Percentiles rank a stretch among this genome's conserved stretches.
phyloP scores from a whole-genome alignment of 2,329 filamentous ascomycete genomes.

The Raffaelea deltoideospora region DNA sequence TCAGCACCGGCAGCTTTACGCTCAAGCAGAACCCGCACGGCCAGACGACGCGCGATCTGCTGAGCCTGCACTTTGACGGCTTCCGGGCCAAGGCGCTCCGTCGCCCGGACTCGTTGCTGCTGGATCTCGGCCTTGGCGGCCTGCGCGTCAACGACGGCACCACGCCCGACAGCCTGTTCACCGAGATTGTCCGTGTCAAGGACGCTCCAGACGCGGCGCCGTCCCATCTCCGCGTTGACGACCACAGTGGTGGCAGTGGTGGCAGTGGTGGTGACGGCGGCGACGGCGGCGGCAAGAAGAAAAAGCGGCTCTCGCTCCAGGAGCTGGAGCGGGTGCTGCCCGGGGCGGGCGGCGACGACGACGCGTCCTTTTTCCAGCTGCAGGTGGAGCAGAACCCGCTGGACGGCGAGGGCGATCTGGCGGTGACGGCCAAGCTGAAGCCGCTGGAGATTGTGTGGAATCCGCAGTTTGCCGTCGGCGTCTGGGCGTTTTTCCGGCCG shows the following conservation, averaged over 20 bases:
- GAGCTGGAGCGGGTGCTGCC: slow-evolving; percentile 29
- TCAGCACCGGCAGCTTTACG: slow-evolving; percentile 94
- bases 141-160: slow-evolving; percentile 93
- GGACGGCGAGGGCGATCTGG: slow-evolving; percentile 81
- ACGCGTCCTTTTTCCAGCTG: slow-evolving; percentile 80
- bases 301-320: slow-evolving; percentile 34
- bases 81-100: slow-evolving; percentile 85
- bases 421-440: slow-evolving; percentile 79
- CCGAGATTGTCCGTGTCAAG: slow-evolving; percentile 92
- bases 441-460: slow-evolving; percentile 98
- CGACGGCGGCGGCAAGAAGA: slow-evolving; percentile 19
- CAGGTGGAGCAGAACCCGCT: slow-evolving; percentile 91
- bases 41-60: slow-evolving; percentile 55
- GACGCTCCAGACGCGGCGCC: too few relatives aligned
- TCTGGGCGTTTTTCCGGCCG: slow-evolving; percentile 90
- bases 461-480: slow-evolving; percentile 77
- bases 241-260: too few relatives aligned
- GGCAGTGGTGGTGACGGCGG: too few relatives aligned
- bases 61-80: slow-evolving; percentile 85
- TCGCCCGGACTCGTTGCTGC: slow-evolving; percentile 77
- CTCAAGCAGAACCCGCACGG: slow-evolving; percentile 72
- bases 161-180: slow-evolving; percentile 77
- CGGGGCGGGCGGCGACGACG: slow-evolving; percentile 45
- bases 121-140: slow-evolving; percentile 80
- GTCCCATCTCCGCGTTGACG: too few relatives aligned